Conservation (phyloP, 164 flowering plant species). For the Vitis rotundifolia region DNA sequence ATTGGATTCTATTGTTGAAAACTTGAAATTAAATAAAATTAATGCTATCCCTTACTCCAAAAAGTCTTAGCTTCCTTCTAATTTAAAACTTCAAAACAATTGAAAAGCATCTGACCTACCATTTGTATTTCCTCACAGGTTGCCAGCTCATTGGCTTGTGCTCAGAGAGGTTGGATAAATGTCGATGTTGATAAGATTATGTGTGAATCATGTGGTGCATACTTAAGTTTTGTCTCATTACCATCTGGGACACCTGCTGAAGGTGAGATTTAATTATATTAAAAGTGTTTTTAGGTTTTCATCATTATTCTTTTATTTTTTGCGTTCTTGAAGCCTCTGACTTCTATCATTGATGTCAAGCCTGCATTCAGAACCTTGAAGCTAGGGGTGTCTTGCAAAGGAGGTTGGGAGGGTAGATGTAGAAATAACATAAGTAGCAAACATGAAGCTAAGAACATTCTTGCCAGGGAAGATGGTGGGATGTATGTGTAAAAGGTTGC, state of each 20-base stretch:
- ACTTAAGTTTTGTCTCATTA: conserved; percentile 43
- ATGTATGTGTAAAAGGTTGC: not conserved
- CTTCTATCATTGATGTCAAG: not conserved
- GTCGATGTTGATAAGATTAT: conserved; percentile 69
- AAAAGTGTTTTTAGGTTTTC: too few relatives aligned
- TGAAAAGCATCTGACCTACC: not conserved
- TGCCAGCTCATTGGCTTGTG: conserved; percentile 88
- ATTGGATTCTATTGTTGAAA: too few relatives aligned
- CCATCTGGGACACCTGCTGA: conserved; percentile 52
- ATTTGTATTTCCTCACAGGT: conserved; percentile 42
- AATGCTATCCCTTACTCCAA: too few relatives aligned
- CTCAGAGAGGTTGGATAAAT: conserved; percentile 92
- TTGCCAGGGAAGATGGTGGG: not conserved
- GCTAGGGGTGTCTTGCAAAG: not conserved
- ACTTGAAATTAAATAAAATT: too few relatives aligned
- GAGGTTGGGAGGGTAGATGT: too few relatives aligned
- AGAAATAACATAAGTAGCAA: too few relatives aligned
- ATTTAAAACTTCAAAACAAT: not conserved
- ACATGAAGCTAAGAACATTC: too few relatives aligned
- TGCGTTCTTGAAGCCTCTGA: not conserved
- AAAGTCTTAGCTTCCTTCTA: too few relatives aligned
- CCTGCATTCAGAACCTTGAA: not conserved
- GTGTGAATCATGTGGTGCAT: conserved; percentile 85
- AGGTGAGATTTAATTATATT: conserved; percentile 45
- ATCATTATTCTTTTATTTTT: not conserved